Evolutionary conservation across 345 rosid genomes (phyloP), one percentile per base, ranked within the genome.

Genomic region (Dimocarpus longan): DNA sequence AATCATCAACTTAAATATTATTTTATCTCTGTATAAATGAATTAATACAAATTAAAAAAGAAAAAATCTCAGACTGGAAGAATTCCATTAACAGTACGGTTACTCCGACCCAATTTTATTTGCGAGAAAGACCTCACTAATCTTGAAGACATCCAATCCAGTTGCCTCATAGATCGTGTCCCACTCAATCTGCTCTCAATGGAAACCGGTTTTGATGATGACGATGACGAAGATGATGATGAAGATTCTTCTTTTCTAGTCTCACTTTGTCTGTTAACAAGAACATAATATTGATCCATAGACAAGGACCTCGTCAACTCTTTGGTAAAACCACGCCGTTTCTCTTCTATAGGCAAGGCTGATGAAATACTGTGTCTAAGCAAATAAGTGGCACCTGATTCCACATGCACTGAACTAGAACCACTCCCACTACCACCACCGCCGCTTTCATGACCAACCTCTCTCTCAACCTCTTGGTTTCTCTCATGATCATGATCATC

Each of bases 241-340:
- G 73, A 57, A 10, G 64, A 43, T 52, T 37, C 70, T 5, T 78
- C 68, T 28, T 68, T 74, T 11, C 39, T 37, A 8, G 32, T 56
- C 3, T 75, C 85, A 39, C 54, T 32, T 26, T 71, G 59, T 21
- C 75, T 37, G 66, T 78, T 77, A 22, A 84, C 71, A 11, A 78
- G 71, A 48, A 81, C 46, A 46, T 65, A 79, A 64, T 56, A 77
- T 22, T 76, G 85, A 83, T 85, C 90, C 90, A 83, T 60, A 0
- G 90, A 87, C 48, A 87, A 70, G 4, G 90, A 87, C 62, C 88
- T 66, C 73, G 66, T 78, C 78, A 83, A 72, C 44, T 57, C 56
- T 40, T 11, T 54, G 0, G 37, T 46, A 18, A 37, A 44, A 11
- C 16, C 54, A 4, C 70, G 73, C 2, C 28, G 71, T 37, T 78